Conservation (phyloP, 495 filamentous ascomycete genomes). For the Lasiosphaeria miniovina region DNA sequence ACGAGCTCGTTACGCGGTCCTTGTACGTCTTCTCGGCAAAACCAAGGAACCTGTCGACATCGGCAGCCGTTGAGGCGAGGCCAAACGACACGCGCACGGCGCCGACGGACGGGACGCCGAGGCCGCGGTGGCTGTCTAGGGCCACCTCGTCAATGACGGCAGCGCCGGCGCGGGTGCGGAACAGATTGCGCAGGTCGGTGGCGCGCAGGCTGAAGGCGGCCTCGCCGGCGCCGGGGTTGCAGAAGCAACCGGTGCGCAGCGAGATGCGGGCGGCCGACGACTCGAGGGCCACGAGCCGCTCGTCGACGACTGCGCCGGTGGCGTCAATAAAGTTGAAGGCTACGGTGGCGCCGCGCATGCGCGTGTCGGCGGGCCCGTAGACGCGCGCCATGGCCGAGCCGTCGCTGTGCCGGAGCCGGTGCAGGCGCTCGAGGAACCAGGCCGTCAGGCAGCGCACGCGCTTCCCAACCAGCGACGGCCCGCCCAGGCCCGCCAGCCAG, state of each 20-base stretch:
- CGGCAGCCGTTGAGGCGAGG: slow-evolving; percentile 24
- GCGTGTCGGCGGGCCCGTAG: slow-evolving; percentile 48
- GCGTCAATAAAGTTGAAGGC: slow-evolving; percentile 53
- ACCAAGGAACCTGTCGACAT: slow-evolving; percentile 31
- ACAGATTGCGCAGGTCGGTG: slow-evolving; percentile 8
- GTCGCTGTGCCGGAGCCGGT: slow-evolving; percentile 46
- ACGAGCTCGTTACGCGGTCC: slow-evolving; percentile 50
- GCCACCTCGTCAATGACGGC: background rate
- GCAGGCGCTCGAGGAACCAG: slow-evolving; percentile 48
- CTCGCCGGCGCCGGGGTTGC: slow-evolving; percentile 56
- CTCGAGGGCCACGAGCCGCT: slow-evolving; percentile 47
- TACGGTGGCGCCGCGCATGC: slow-evolving; percentile 54
- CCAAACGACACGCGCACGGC: slow-evolving; percentile 35
- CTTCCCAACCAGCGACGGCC: slow-evolving; percentile 19
- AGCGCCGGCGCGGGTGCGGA: background rate
- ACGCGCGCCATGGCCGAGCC: slow-evolving; percentile 45
- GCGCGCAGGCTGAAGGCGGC: slow-evolving; percentile 20
- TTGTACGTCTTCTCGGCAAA: slow-evolving; percentile 32
- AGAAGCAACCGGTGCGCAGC: slow-evolving; percentile 58
- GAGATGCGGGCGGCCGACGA: slow-evolving; percentile 44
- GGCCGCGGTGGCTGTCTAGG: slow-evolving; percentile 20
- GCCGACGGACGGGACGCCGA: slow-evolving; percentile 24
- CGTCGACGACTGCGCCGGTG: slow-evolving; percentile 48
- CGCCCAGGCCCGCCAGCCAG: slow-evolving; percentile 20
- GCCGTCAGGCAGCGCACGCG: slow-evolving; percentile 38